Evolutionary conservation across 768 basidiomycete genomes (phyloP).

Genomic region (Trametes elegans): DNA sequence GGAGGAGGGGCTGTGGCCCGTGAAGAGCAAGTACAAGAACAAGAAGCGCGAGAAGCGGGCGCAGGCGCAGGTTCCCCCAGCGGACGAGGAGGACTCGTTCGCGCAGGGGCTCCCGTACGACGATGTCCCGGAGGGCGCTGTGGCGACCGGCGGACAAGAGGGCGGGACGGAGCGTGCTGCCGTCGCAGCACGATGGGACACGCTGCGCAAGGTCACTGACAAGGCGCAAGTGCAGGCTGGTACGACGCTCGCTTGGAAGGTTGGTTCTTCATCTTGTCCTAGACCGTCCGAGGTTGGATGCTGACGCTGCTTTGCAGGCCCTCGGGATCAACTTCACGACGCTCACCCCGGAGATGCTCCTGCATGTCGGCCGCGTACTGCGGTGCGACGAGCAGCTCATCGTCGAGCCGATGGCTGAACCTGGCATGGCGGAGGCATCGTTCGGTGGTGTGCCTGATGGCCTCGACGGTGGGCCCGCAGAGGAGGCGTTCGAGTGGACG

Average conservation of each 20-base stretch:
- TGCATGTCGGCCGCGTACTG: conserved; percentile 44
- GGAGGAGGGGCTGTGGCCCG: conserved; percentile 45
- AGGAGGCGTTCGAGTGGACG: conserved; percentile 27
- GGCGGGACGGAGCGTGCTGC: background rate
- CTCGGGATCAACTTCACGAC: conserved; percentile 59
- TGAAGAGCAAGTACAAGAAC: conserved; percentile 37
- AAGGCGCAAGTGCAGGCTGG: conserved; percentile 20
- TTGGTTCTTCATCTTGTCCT: conserved; percentile 7
- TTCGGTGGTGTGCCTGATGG: conserved; percentile 28
- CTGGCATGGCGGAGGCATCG: conserved; percentile 21
- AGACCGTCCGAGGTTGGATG: background rate
- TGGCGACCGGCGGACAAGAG: background rate
- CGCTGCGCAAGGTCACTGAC: conserved; percentile 20
- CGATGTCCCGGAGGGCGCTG: conserved; percentile 15
- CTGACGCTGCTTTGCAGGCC: conserved; percentile 36
- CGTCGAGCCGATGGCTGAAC: conserved; percentile 7
- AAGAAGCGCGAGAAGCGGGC: conserved; percentile 23
- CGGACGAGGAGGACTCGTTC: conserved; percentile 2
- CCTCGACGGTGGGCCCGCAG: conserved; percentile 23
- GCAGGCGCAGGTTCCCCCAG: conserved; percentile 8
- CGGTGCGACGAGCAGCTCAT: conserved; percentile 24
- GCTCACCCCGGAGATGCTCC: conserved; percentile 55
- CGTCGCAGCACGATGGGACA: conserved; percentile 30
- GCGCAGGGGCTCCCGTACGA: conserved; percentile 37
- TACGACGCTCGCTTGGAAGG: conserved; percentile 35